These are phyloP conservation scores for Trichoderma sp. DNA, from an alignment of 2,329 filamentous ascomycete genomes.

Conservation along the genomic window DNA sequence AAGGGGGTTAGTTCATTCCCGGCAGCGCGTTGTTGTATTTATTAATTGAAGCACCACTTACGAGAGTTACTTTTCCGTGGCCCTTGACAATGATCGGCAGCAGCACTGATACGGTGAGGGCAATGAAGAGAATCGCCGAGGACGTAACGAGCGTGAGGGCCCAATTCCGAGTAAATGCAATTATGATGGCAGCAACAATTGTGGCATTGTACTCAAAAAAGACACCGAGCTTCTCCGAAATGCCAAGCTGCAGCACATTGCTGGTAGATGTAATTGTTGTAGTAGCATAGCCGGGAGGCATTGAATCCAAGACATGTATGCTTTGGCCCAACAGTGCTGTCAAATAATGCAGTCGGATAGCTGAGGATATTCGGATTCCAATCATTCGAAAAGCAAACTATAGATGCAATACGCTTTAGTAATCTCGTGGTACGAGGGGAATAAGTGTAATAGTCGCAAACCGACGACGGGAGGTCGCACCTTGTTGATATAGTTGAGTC, in stretches of 20 bases:
- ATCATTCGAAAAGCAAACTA: slow-evolving; percentile 63
- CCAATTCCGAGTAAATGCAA: slow-evolving; percentile 61
- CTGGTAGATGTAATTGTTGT: slow-evolving; percentile 64
- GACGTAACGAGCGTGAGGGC: slow-evolving; percentile 59
- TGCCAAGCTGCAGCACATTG: slow-evolving; percentile 65
- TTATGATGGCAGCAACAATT: slow-evolving; percentile 53
- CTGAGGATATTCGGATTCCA: slow-evolving; percentile 62
- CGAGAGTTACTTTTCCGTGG: slow-evolving; percentile 46
- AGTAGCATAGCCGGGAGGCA: slow-evolving; percentile 62
- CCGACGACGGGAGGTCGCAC: slow-evolving; percentile 29
- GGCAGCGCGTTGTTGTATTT: neutral
- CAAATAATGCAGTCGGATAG: slow-evolving; percentile 65
- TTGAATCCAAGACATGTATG: slow-evolving; percentile 67
- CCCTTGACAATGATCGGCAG: slow-evolving; percentile 59
- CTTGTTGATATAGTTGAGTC: slow-evolving; percentile 63
- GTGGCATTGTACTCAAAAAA: slow-evolving; percentile 58
- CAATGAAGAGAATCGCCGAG: slow-evolving; percentile 58
- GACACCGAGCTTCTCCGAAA: slow-evolving; percentile 62
- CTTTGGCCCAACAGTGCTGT: slow-evolving; percentile 64
- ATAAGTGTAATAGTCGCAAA: neutral
- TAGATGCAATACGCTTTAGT: neutral
- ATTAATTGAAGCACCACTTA: slow-evolving; percentile 32
- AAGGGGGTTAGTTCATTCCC: neutral
- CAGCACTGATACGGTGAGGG: slow-evolving; percentile 48
- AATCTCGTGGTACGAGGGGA: neutral